These are phyloP conservation scores for Trematosphaeria pertusa DNA, from an alignment of 2,329 filamentous ascomycete species.

Conservation along the genomic window DNA sequence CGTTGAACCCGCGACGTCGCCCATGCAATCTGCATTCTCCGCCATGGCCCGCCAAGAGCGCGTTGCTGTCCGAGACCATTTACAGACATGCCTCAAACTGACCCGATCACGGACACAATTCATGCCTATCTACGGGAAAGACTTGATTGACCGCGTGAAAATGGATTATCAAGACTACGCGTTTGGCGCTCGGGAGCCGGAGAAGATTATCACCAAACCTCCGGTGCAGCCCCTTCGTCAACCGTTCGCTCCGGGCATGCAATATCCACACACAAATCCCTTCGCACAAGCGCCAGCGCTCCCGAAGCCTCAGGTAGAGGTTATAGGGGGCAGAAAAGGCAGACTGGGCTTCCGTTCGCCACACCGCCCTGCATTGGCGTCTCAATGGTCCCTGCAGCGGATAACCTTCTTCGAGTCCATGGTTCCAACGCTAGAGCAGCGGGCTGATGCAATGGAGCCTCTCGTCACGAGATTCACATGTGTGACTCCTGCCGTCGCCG, in stretches of 20 bases:
- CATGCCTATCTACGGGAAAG: slow-evolving; percentile 80
- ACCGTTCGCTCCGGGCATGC: slow-evolving; percentile 11
- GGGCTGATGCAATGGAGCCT: slow-evolving; percentile 74
- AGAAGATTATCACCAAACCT: slow-evolving; percentile 20
- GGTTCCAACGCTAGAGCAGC: slow-evolving; percentile 76
- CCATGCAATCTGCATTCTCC: slow-evolving; percentile 71
- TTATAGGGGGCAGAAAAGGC: slow-evolving; percentile 48
- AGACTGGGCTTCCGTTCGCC: slow-evolving; percentile 40
- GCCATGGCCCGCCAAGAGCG: slow-evolving; percentile 73
- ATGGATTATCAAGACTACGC: slow-evolving; percentile 56
- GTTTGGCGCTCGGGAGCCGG: slow-evolving; percentile 50
- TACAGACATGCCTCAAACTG: slow-evolving; percentile 81
- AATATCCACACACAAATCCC: slow-evolving; percentile 19
- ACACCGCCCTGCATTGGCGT: slow-evolving; percentile 31
- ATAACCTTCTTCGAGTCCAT: slow-evolving; percentile 69
- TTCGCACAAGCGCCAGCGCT: slow-evolving; percentile 34
- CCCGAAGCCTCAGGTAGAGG: slow-evolving; percentile 42
- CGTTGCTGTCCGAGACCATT: slow-evolving; percentile 71
- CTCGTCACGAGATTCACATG: slow-evolving; percentile 89
- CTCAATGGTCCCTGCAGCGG: slow-evolving; percentile 75
- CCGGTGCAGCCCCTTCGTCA: slow-evolving; percentile 10
- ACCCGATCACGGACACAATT: slow-evolving; percentile 83
- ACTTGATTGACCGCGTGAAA: slow-evolving; percentile 76
- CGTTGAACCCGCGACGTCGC: slow-evolving; percentile 62
- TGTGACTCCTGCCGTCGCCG: slow-evolving; percentile 86